A percentile compares a stretch with the other conserved stretches of the same genome.
Evolutionary conservation across 306 rosid species (phyloP).

Genomic region (Malus fusca): DNA sequence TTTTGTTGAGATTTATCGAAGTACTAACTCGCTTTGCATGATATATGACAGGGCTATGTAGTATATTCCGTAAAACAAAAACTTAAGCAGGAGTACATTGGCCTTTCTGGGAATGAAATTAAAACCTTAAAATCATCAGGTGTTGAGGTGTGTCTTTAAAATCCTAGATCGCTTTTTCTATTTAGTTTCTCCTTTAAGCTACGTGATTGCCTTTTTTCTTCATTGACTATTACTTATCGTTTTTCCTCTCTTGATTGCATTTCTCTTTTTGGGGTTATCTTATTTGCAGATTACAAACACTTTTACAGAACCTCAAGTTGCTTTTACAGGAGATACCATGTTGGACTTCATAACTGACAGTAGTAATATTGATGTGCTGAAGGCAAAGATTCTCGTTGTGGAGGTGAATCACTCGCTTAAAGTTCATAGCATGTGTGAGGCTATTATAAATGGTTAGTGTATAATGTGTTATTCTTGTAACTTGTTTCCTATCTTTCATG

Average conservation of each 20-base stretch:
- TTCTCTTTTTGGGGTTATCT: neutral
- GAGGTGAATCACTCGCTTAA: slow-evolving; percentile 45
- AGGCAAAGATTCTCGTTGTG: slow-evolving; percentile 74
- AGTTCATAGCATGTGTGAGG: neutral
- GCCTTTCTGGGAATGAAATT: slow-evolving; percentile 58
- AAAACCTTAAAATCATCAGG: slow-evolving; percentile 67
- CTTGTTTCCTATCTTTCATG: neutral
- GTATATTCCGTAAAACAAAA: slow-evolving; percentile 68
- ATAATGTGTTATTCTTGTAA: neutral
- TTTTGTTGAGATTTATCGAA: neutral
- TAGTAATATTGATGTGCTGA: slow-evolving; percentile 59
- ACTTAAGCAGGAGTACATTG: slow-evolving; percentile 58
- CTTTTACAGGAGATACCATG: slow-evolving; percentile 92
- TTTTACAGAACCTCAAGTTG: slow-evolving; percentile 66
- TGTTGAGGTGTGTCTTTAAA: slow-evolving; percentile 67
- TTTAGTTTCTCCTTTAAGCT: neutral
- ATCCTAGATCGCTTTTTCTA: neutral
- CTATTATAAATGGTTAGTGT: neutral
- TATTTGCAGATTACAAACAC: slow-evolving; percentile 72
- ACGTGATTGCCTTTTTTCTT: neutral
- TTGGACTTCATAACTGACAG: slow-evolving; percentile 63
- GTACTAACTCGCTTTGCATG: slow-evolving; percentile 7
- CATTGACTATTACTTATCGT: neutral
- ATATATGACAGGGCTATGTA: slow-evolving; percentile 67
- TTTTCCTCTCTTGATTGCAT: neutral